Percentiles rank a stretch among this genome's conserved stretches.
Evolutionary conservation across 108 stramenopile genomes (phyloP).

Genomic region (Ochromonas danica): DNA sequence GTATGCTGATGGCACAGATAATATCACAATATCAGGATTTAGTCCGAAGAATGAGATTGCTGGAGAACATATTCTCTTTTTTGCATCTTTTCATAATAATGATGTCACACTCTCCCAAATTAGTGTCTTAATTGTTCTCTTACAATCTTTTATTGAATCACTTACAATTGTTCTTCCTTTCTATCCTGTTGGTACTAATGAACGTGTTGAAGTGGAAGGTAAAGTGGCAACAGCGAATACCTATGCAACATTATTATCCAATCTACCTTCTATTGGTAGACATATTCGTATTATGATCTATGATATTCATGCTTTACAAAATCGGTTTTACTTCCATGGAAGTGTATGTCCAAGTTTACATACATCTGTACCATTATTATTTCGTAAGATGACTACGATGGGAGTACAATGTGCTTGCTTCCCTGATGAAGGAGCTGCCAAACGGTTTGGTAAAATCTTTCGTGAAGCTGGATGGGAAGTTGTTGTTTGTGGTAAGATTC

Average conservation of each 20-base stretch:
- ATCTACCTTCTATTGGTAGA: conserved; percentile 71
- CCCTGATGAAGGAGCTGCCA: conserved; percentile 86
- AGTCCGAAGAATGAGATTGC: conserved; percentile 68
- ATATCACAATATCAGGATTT: conserved; percentile 74
- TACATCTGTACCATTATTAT: conserved; percentile 73
- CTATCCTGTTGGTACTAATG: conserved; percentile 79
- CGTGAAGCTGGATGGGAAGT: conserved; percentile 56
- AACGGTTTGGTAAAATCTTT: conserved; percentile 76
- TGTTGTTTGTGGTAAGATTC: conserved; percentile 60
- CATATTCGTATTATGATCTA: conserved; percentile 81
- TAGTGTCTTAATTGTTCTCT: conserved; percentile 74
- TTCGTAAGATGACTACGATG: conserved; percentile 37
- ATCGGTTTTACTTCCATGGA: conserved; percentile 70
- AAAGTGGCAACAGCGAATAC: conserved; percentile 82
- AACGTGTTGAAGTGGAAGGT: conserved; percentile 72
- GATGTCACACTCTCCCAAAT: conserved; percentile 84
- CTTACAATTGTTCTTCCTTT: conserved; percentile 80
- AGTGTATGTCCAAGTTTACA: conserved; percentile 73
- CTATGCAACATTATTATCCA: conserved; percentile 78
- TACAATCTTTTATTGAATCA: conserved; percentile 70
- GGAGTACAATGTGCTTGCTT: conserved; percentile 60
- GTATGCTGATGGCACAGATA: conserved; percentile 75
- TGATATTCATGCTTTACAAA: conserved; percentile 81
- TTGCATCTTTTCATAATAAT: conserved; percentile 80
- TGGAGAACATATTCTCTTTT: conserved; percentile 76